These are phyloP conservation scores for Lupinus albus DNA, from an alignment of 306 rosid genomes.

Conservation along the genomic window DNA sequence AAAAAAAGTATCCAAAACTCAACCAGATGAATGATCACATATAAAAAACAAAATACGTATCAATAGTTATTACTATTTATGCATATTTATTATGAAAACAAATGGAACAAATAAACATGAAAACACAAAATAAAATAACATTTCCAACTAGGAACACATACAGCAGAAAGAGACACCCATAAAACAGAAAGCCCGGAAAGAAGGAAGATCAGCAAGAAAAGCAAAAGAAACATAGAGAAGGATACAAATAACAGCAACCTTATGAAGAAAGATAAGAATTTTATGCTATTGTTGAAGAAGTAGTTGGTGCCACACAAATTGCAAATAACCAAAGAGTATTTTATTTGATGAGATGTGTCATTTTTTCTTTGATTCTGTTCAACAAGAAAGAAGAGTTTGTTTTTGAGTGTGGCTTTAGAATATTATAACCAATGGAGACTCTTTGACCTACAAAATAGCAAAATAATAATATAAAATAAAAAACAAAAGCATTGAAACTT, in stretches of 20 bases:
- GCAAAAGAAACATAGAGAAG: not conserved
- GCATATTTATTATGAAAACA: constrained; percentile 23
- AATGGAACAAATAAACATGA: not conserved
- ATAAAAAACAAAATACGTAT: not conserved
- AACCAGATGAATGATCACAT: not conserved
- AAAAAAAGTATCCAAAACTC: not conserved
- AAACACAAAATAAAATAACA: not conserved
- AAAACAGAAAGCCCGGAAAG: not conserved
- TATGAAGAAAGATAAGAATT: constrained; percentile 15
- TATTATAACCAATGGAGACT: not conserved
- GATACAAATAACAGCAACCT: constrained; percentile 19
- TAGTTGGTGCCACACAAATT: constrained; percentile 24
- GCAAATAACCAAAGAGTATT: constrained; percentile 29
- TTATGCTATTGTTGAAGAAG: constrained; percentile 3
- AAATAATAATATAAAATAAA: not conserved
- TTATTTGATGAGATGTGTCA: not conserved
- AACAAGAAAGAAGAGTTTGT: constrained; percentile 28
- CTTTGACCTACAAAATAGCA: constrained; percentile 20
- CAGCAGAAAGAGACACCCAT: constrained; percentile 43
- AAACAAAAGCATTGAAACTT: not conserved
- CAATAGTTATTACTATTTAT: not conserved
- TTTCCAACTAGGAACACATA: constrained; percentile 16
- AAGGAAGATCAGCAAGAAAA: not conserved
- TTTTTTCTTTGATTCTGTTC: not conserved
- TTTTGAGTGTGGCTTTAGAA: not conserved